Evolutionary conservation across 345 rosid species (phyloP), one percentile per base, ranked within the genome.

Genomic region (Dimocarpus longan): DNA sequence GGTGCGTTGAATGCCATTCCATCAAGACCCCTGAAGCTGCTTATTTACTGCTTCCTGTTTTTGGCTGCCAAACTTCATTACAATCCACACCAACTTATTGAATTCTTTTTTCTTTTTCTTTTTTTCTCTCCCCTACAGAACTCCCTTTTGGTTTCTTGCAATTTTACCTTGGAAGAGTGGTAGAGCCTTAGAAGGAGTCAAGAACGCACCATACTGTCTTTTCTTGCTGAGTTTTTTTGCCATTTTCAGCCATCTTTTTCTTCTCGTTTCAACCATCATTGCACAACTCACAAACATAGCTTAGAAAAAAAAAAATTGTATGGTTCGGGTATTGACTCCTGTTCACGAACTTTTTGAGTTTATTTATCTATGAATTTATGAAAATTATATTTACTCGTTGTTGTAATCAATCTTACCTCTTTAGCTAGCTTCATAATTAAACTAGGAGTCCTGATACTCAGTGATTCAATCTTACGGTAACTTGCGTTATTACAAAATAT

Each of bases 251-350:
- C 71, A 66, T 74, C n/a, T 81, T 72, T 62, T 67, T 46, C 13
- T 62, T 66, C 39, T 39, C 8, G 48, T 65, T 56, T n/a, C 10
- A 13, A 18, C 68, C n/a, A 56, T 18, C 68, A 13, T 24, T 26
- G 22, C 54, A 32, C 18, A 21, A 32, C 18, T 5, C 44, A 69
- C 24, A 39, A 68, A 66, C 40, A 62, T 48, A 46, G 68, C 43
- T 10, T 40, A 81, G 16, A 9, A 43, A 43, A 43, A 59, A 66
- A 11, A 43, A 59, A 76, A 42, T 32, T 85, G 91, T 90, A 85
- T 91, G 97, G 98, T 93, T 93, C 98, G 98, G 97, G 98, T 85
- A 93, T 93, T 93, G 98, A 93, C 98, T 93, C 91, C 93, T 84
- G 83, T 85, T 87, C 82, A 76, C 73, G 80, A 72, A 72, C 82